Evolutionary conservation across 1,284 basidiomycete genomes (phyloP), one percentile per base, ranked within the genome.

Genomic region (Mycosarcoma mackinlayi): DNA sequence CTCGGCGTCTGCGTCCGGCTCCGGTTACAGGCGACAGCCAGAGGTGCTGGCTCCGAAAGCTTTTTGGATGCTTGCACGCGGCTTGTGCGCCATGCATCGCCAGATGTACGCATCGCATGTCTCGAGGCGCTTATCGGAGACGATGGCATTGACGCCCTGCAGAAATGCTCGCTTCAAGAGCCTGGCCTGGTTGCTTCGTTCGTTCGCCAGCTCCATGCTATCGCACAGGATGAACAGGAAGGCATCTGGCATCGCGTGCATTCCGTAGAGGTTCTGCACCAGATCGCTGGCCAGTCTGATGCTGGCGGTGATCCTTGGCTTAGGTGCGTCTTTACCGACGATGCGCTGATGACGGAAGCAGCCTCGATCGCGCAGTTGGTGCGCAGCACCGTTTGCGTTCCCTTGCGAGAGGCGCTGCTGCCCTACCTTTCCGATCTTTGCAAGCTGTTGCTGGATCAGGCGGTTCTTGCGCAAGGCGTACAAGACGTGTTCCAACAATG

Each of bases 331-430:
- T 66, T 60, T 16, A 27, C 38, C 1, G 27, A 41, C 13, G 42
- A 49, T 21, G 49, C 19, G 25, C 21, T 58, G 16, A 13, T 53
- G 4, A 14, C 31, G 3, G 58, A 67, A 30, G 40, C 50, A 14
- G 35, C 34, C 2, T 48, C 45, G 16, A 46, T 71, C 42, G 62
- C 51, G 11, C 35, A 27, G 4, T 25, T 63, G 2, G 57, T 66
- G 27, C 34, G 35, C 30, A 47, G 41, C 25, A 75, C 70, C 6
- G 49, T 57, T 10, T 62, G 58, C 31, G 59, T 65, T 16, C 61
- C 66, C 1, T 35, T 78, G 24, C 59, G 73, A 28, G 73, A 78
- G 42, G 75, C 73, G 19, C 60, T 78, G 5, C 47, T 77, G 7
- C 76, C 76, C 1, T 72, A 72, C 46, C 51, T 72, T 6, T 58